phyloP scores from a whole-genome alignment of 2,329 filamentous ascomycete species.

The Talaromyces piceae region DNA sequence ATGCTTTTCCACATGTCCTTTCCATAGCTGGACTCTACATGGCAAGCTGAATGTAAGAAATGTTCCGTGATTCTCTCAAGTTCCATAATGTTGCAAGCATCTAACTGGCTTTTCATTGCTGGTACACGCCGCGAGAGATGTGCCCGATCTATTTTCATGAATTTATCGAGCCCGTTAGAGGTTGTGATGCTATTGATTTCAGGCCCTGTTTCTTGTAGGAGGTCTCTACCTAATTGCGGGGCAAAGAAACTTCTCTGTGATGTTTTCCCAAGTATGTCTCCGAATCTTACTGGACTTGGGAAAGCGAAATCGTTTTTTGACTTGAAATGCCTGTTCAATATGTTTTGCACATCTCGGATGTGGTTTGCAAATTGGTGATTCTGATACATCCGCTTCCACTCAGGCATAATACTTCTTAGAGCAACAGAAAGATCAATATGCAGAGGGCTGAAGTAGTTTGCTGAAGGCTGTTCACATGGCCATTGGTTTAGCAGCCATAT shows the following conservation, averaged over 20 bases:
- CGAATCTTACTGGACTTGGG: neutral
- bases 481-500: constrained; percentile 39
- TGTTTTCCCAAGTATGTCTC: neutral
- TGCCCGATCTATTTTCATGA: neutral
- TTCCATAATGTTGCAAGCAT: neutral
- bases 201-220: neutral
- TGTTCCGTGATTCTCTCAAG: neutral
- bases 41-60: constrained; percentile 1
- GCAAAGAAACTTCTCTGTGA: neutral
- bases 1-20: constrained; percentile 1
- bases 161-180: neutral
- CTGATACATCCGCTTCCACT: constrained; percentile 2
- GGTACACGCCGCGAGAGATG: neutral
- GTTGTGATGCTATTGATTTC: neutral
- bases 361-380: neutral
- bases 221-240: neutral
- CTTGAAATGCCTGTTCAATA: neutral
- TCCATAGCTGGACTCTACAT: constrained; percentile 5
- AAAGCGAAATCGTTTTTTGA: neutral
- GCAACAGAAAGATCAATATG: constrained; percentile 16
- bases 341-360: neutral
- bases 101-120: neutral
- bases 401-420: neutral
- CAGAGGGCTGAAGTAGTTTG: constrained; percentile 17
- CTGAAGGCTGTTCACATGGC: constrained; percentile 34